Conservation (phyloP, 2,329 filamentous ascomycete species). For the Paracoccidioides brasiliensis region DNA sequence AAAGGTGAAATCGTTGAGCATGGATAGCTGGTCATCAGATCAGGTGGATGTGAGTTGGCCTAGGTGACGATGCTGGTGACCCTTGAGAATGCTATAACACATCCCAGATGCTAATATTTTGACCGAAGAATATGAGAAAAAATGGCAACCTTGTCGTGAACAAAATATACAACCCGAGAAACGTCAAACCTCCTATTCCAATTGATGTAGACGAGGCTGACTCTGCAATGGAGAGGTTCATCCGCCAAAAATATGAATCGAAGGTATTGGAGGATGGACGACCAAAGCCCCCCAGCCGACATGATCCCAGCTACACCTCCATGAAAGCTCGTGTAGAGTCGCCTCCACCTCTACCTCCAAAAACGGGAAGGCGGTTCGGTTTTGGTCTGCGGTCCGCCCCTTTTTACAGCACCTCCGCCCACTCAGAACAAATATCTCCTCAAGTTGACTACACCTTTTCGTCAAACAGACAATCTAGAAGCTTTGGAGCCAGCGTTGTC, state of each 20-base stretch:
- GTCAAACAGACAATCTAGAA: slow-evolving; percentile 51
- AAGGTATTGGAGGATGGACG: slow-evolving; percentile 38
- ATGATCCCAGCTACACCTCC: slow-evolving; percentile 45
- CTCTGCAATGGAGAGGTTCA: slow-evolving; percentile 87
- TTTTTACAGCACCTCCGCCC: slow-evolving; percentile 53
- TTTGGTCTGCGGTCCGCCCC: slow-evolving; percentile 56
- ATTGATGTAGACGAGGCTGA: slow-evolving; percentile 88
- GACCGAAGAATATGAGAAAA: slow-evolving; percentile 72
- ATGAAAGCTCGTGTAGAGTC: slow-evolving; percentile 39
- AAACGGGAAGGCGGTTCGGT: slow-evolving; percentile 47
- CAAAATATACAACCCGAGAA: slow-evolving; percentile 75
- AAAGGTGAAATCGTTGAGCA: slow-evolving; percentile 96
- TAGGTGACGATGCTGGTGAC: not conserved
- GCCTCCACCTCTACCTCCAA: slow-evolving; percentile 40
- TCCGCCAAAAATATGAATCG: slow-evolving; percentile 83
- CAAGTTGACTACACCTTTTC: slow-evolving; percentile 21
- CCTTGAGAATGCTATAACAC: not conserved
- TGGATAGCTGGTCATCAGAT: slow-evolving; percentile 94
- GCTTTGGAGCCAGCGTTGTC: slow-evolving; percentile 43
- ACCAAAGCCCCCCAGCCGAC: slow-evolving; percentile 35
- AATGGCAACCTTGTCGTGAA: slow-evolving; percentile 80
- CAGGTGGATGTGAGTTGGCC: slow-evolving; percentile 73
- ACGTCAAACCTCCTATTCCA: slow-evolving; percentile 69
- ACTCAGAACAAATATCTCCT: slow-evolving; percentile 42
- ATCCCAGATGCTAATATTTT: slow-evolving; percentile 9